These are phyloP conservation scores for Leptographium lundbergii DNA, from an alignment of 2,329 filamentous ascomycete species.

Conservation along the genomic window DNA sequence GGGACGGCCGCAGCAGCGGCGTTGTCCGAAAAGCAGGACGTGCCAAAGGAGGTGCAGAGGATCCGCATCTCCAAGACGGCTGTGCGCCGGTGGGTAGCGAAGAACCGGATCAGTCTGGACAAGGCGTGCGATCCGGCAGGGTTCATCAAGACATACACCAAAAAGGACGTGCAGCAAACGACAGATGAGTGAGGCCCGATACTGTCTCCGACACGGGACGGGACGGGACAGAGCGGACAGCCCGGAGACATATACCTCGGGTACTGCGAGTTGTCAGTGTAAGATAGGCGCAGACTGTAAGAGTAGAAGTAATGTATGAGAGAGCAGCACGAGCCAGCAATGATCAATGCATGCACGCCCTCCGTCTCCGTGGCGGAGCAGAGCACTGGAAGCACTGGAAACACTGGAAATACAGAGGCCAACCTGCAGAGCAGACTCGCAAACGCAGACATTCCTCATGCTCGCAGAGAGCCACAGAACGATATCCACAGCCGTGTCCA, in stretches of 20 bases:
- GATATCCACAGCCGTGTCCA: background rate
- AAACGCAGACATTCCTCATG: too few relatives aligned
- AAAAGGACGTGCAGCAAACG: conserved; percentile 24
- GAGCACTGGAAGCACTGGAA: background rate
- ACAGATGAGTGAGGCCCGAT: conserved; percentile 20
- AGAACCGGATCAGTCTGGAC: conserved; percentile 48
- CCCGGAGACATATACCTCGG: background rate
- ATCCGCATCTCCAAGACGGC: conserved; percentile 41
- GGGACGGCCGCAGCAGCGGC: background rate
- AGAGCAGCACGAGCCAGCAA: background rate
- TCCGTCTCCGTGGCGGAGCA: background rate
- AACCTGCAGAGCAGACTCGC: background rate
- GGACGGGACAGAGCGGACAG: background rate
- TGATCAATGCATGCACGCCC: background rate
- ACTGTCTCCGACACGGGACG: background rate
- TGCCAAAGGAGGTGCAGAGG: conserved; percentile 24
- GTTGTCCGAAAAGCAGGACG: conserved; percentile 12
- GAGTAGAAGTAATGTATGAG: background rate
- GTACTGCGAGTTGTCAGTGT: background rate
- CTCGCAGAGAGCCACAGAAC: background rate
- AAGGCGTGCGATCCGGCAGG: conserved; percentile 60
- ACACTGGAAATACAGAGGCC: too few relatives aligned
- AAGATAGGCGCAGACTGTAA: too few relatives aligned
- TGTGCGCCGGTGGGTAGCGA: conserved; percentile 54
- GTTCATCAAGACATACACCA: conserved; percentile 57